Evolutionary conservation across 352 stramenopile genomes (phyloP).

Genomic region (Blastocystis sp.): DNA sequence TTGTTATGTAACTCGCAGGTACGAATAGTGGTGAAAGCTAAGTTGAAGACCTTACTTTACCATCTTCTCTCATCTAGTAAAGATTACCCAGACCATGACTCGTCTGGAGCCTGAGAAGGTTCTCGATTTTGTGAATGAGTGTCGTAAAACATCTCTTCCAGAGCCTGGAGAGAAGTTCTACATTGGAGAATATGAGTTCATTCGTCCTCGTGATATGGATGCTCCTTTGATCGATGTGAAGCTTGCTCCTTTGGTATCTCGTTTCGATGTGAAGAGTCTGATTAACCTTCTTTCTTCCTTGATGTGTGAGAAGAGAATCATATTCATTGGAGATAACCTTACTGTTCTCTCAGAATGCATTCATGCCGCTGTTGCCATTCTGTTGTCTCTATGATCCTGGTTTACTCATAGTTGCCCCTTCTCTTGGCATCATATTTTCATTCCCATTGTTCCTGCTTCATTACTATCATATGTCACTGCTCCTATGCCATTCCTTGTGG

Average conservation of each 20-base stretch:
- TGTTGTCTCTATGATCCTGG: neutral
- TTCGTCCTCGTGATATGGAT: conserved; percentile 59
- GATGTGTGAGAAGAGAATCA: conserved; percentile 63
- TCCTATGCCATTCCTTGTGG: conserved; percentile 62
- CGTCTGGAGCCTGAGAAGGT: conserved; percentile 49
- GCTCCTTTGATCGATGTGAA: conserved; percentile 62
- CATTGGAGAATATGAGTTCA: conserved; percentile 51
- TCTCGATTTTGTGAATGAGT: conserved; percentile 40
- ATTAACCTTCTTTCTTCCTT: conserved; percentile 32
- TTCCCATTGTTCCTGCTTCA: conserved; percentile 55
- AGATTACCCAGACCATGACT: conserved; percentile 56
- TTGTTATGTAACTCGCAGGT: conserved; percentile 44
- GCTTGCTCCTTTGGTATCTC: conserved; percentile 53
- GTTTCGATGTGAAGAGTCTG: conserved; percentile 60
- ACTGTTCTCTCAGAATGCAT: conserved; percentile 54
- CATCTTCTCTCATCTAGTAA: conserved; percentile 60
- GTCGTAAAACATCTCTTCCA: conserved; percentile 10
- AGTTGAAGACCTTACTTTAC: conserved; percentile 55
- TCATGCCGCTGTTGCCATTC: conserved; percentile 57
- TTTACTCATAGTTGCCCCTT: conserved; percentile 48
- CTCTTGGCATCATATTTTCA: conserved; percentile 62
- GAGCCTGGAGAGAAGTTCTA: conserved; percentile 55
- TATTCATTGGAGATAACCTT: conserved; percentile 61
- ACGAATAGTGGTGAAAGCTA: neutral
- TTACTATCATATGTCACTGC: conserved; percentile 48